These are phyloP conservation scores for Coniferiporia weirii DNA, from an alignment of 1,284 basidiomycete species.

Conservation along the genomic window DNA sequence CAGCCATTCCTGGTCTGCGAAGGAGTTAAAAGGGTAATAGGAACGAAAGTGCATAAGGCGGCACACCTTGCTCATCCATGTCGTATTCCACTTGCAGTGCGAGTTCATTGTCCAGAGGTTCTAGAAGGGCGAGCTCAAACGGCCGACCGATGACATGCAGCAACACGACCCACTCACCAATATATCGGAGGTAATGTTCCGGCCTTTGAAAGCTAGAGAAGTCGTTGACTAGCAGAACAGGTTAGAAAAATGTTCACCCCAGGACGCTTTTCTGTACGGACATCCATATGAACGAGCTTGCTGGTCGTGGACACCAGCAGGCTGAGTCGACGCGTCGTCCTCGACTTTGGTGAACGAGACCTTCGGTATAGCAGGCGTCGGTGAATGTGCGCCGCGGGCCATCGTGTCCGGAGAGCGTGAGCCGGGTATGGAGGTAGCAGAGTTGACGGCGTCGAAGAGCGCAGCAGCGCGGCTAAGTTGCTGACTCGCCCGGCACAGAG, in stretches of 20 bases:
- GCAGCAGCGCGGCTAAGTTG: too few species aligned
- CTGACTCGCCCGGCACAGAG: too few species aligned
- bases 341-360: slow-evolving; percentile 56
- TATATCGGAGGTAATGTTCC: slow-evolving; percentile 86
- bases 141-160: neutral
- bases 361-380: slow-evolving; percentile 42
- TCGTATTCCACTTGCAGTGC: slow-evolving; percentile 97
- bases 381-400: slow-evolving; percentile 17
- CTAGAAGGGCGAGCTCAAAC: slow-evolving; percentile 35
- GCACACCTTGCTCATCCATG: slow-evolving; percentile 95
- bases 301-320: slow-evolving; percentile 46
- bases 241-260: neutral
- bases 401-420: neutral
- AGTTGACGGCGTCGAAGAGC: too few species aligned
- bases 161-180: slow-evolving; percentile 49
- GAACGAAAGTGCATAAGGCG: neutral
- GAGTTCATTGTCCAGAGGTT: slow-evolving; percentile 90
- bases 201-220: slow-evolving; percentile 71
- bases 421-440: too few species aligned
- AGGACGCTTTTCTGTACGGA: slow-evolving; percentile 29
- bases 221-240: slow-evolving; percentile 61
- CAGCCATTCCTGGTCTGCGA: slow-evolving; percentile 90
- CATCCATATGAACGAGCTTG: slow-evolving; percentile 58
- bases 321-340: slow-evolving; percentile 51
- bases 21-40: slow-evolving; percentile 4